Evolutionary conservation across 441 rosid genomes (phyloP), one percentile per base, ranked within the genome.

Genomic region (Erodium chrysanthum): DNA sequence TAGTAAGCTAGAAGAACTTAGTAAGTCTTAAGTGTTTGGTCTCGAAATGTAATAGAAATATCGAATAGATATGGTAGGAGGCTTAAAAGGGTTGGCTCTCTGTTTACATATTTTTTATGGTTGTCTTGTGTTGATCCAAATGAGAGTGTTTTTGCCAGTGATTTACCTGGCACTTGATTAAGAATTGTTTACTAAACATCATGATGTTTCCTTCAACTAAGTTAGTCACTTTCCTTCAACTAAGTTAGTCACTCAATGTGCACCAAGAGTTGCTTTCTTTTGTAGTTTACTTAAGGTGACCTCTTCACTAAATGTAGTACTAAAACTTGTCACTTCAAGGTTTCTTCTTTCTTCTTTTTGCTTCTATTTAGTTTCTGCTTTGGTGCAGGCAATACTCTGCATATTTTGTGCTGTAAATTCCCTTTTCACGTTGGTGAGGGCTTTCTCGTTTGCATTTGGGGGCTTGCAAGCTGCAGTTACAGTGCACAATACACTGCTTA

Each of bases 401-500:
- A 76, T 86, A 69, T 94, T 94, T 76, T 94, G 96, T 76, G 50
- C 79, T 33, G 18, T 81, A 64, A 94, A 94, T 79, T 91, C 96
- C 7, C 60, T 80, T 65, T 71, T 88, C 48, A 94, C 98, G 8
- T 72, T 94, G 80, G 87, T 86, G 82, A 86, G 97, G 79, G 96
- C 98, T 54, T 94, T 94, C 83, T 89, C 94, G 4, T 94, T 94
- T 86, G 97, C 98, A 70, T 91, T 77, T 72, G 98, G 98, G 70
- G 96, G 99, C 71, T 74, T 94, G 74, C 83, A 68, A 74, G 96
- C 92, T 69, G 99, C 99, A 64, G 82, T 84, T 67, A 73, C 73
- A 68, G 90, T 91, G 82, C 99, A 94, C 67, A 73, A 75, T 71
- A 81, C 77, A 27, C 84, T 94, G 67, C 86, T 94, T 64, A 75